Conservation (phyloP, 768 basidiomycete genomes). For the Pleurotus pulmonarius region DNA sequence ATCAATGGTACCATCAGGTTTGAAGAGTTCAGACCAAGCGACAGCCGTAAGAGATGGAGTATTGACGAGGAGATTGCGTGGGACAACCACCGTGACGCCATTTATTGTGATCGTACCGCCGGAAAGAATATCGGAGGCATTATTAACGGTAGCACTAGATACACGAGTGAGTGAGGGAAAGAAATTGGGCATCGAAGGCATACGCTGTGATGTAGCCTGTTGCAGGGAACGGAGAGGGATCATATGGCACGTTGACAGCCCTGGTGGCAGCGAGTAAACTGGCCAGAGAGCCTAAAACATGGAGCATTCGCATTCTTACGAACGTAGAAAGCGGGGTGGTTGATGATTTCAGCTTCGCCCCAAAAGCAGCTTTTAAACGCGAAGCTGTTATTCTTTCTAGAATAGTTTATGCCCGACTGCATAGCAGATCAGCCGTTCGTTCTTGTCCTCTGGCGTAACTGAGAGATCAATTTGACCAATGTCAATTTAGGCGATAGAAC, state of each 20-base stretch:
- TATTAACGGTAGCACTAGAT: conserved; percentile 14
- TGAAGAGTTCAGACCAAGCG: conserved; percentile 15
- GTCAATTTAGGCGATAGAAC: neutral
- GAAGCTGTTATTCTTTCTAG: neutral
- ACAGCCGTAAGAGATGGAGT: conserved; percentile 15
- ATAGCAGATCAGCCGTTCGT: neutral
- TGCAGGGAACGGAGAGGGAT: conserved; percentile 13
- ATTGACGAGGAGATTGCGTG: conserved; percentile 14
- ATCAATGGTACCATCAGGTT: conserved; percentile 9
- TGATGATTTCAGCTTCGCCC: neutral
- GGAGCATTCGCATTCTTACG: neutral
- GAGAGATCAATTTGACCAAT: neutral
- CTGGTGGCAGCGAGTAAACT: neutral
- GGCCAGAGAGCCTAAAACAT: neutral
- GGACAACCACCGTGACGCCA: conserved; percentile 11
- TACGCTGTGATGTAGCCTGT: conserved; percentile 13
- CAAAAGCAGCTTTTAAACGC: neutral
- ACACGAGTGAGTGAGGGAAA: neutral
- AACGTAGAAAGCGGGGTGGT: neutral
- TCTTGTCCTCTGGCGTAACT: neutral
- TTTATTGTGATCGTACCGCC: conserved; percentile 14
- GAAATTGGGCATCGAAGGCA: neutral
- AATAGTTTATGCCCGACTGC: neutral
- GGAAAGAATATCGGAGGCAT: conserved; percentile 14
- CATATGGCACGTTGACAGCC: conserved; percentile 10